Conservation (phyloP, 306 rosid species). For the Acmispon strigosus region DNA sequence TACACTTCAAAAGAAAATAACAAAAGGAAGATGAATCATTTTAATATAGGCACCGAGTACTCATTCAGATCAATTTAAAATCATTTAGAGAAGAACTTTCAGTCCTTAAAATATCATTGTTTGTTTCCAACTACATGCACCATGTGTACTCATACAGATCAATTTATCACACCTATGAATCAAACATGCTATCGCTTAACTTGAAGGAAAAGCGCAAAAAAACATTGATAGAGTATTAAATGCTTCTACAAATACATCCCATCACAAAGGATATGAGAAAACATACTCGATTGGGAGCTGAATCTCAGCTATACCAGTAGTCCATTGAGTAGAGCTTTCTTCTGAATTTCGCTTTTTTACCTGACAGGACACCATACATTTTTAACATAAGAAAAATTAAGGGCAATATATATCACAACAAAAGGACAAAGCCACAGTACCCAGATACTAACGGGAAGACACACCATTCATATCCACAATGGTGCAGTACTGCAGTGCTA, state of each 20-base stretch:
- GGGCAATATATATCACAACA: neutral
- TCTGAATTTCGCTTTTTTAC: constrained; percentile 87
- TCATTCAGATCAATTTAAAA: no score
- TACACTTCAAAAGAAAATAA: neutral
- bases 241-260: neutral
- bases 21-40: neutral
- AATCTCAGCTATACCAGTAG: constrained; percentile 96
- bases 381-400: neutral
- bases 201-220: neutral
- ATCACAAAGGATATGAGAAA: constrained; percentile 8
- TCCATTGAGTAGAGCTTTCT: constrained; percentile 99
- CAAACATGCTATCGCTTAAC: neutral
- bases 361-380: constrained; percentile 29
- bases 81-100: neutral
- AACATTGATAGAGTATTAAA: neutral
- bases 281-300: constrained; percentile 98
- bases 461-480: neutral
- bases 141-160: neutral
- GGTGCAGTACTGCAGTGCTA: no score
- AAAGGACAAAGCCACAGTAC: neutral
- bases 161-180: neutral
- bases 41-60: neutral
- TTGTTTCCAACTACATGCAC: neutral
- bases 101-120: neutral
- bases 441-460: neutral